Evolutionary conservation across 352 stramenopile species (phyloP), one percentile per base, ranked within the genome.

Genomic region (Pythium myriotylum): DNA sequence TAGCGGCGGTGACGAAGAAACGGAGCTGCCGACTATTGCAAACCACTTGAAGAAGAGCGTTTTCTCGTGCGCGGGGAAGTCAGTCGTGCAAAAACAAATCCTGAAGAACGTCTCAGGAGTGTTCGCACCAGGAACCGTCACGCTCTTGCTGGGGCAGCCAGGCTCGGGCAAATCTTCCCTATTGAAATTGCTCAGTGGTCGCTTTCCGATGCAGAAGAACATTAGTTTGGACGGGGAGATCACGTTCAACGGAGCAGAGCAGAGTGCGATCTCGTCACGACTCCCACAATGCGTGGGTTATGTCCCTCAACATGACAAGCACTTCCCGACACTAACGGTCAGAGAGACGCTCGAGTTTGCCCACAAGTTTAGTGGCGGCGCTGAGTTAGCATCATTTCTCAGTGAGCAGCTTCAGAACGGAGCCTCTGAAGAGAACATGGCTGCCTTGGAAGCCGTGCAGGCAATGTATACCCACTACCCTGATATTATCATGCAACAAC

Each of bases 311-410:
- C 54, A 61, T 22, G 67, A 74, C 37, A 67, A 46, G 33, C 67
- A 74, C 35, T 72, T 69, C 46, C 49, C 67, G 23, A 74, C 63
- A 40, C 59, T 74, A 40, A 72, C 67, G 22, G 67, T 74, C 46
- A 68, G 68, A 54, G 67, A 74, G 61, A 74, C 67, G 41, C 59
- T 74, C 32, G 62, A 63, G 41, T 73, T 76, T 23, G 60, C 68
- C 19, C 66, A 73, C 48, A 42, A 33, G 40, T 73, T 27, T 46
- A 51, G 51, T 26, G 65, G 64, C 26, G 51, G 62, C 5, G 29
- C 29, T 35, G 29, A 35, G 5, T 35, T 35, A 10, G 29, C 10
- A 10, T 35, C 29, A 10, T 10, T 35, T 10, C 29, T 35, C 5
- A 10, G 10, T 10, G 29, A 10, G 5, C 29, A 35, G 5, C 29